Evolutionary conservation across 169 alveolate species (phyloP), one percentile per base, ranked within the genome.

Genomic region (Plasmodium inui): DNA sequence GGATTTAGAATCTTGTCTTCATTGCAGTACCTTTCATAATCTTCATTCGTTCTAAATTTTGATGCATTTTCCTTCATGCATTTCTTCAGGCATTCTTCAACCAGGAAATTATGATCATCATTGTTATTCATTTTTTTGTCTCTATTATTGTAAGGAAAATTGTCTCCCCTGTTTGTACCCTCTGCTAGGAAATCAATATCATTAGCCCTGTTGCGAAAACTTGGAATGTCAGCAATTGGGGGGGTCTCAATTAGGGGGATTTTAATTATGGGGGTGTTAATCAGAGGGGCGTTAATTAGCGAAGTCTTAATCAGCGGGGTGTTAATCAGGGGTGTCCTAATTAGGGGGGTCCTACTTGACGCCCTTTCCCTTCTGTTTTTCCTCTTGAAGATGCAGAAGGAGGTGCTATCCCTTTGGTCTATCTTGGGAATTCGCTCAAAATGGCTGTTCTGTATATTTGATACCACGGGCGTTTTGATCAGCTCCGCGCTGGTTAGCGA

Each of bases 21-120:
- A 88, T 88, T 88, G 44, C 94, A 88, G 32, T 79, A 88, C 34
- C 85, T 88, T 88, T 88, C 94, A 88, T 57, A 88, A 57, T 88
- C 94, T 79, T 88, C 94, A 73, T 76, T 79, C 6, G 94, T 88
- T 88, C 73, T 53, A 61, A 88, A 88, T 30, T 88, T 76, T 39
- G 89, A 53, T 37, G 85, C 32, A 44, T 57, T 80, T 61, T 88
- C 90, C 34, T 88, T 88, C 89, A 88, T 44, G 14, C 89, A 76
- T 57, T 88, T 88, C 89, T 57, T 72, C 81, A 88, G 78, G 22
- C 90, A 34, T 22, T 88, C 94, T 39, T 88, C 85, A 78, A 79
- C 83, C 71, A 70, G 78, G 61, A 88, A 88, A 26, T 76, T 82
- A 39, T 37, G 73, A 19, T 88, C 94, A 67, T 67, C 76, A 61